Percentiles rank a stretch among this genome's conserved stretches.
These are phyloP conservation scores for Pestalotiopsis sp. DNA, from an alignment of 2,329 filamentous ascomycete genomes.

Conservation along the genomic window DNA sequence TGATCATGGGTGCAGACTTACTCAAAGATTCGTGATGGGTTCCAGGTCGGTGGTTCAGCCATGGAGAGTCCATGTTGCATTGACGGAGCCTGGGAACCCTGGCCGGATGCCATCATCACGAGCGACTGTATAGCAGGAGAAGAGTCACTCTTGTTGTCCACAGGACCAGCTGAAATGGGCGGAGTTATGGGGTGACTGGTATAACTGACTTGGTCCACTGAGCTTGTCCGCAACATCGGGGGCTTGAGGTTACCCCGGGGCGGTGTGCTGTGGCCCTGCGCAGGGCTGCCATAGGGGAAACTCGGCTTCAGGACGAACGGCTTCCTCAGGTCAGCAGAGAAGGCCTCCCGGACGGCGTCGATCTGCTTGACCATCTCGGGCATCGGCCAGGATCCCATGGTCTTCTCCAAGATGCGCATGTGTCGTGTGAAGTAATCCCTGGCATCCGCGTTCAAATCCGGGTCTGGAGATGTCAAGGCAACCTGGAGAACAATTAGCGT, in stretches of 20 bases:
- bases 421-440: slow-evolving; percentile 89
- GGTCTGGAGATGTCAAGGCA: slow-evolving; percentile 90
- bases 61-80: slow-evolving; percentile 60
- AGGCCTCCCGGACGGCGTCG: slow-evolving; percentile 84
- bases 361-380: slow-evolving; percentile 90
- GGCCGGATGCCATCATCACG: slow-evolving; percentile 66
- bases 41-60: slow-evolving; percentile 72
- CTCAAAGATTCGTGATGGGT: slow-evolving; percentile 88
- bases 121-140: slow-evolving; percentile 71
- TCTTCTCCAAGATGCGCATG: slow-evolving; percentile 90
- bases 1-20: slow-evolving; percentile 50
- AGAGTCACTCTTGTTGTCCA: slow-evolving; percentile 76
- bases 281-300: slow-evolving; percentile 85
- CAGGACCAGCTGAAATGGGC: slow-evolving; percentile 73
- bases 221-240: slow-evolving; percentile 46
- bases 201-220: slow-evolving; percentile 69
- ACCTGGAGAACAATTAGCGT: slow-evolving; percentile 57
- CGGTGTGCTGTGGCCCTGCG: slow-evolving; percentile 65
- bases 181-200: slow-evolving; percentile 75
- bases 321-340: slow-evolving; percentile 82
- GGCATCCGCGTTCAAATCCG: slow-evolving; percentile 82
- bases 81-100: slow-evolving; percentile 56
- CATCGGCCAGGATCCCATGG: slow-evolving; percentile 82
- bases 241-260: slow-evolving; percentile 58
- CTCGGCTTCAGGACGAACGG: slow-evolving; percentile 87